Evolutionary conservation across 1,284 basidiomycete genomes (phyloP), one percentile per base, ranked within the genome.

Genomic region (Jaminaea rosea): DNA sequence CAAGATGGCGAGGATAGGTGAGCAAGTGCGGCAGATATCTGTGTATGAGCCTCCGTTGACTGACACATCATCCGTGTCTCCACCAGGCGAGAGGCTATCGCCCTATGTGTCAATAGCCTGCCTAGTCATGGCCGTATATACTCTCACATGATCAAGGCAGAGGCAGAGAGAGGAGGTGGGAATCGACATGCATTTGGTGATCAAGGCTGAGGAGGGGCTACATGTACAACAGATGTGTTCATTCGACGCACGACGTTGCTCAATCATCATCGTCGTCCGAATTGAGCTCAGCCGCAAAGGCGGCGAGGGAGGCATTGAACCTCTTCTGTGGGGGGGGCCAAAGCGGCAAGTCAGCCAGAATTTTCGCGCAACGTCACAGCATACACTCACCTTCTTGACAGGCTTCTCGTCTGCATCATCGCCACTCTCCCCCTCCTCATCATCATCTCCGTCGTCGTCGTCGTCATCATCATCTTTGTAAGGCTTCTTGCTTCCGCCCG

Each of bases 101-200:
- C 71, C 71, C 3, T 73, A 73, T 46, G 69, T 69, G 31, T 69
- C 69, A 17, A 44, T 73, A 32, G 69, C 66, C 4, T 72, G 69
- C 50, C 50, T 73, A 45, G 52, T 70, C 50, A 72, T 73, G 71
- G 71, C 71, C 8, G 47, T 61, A 9, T 71, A 72, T 58, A 50
- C 62, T 24, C 37, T 69, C 26, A n/a, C n/a, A n/a, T n/a, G n/a
- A n/a, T n/a, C n/a, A n/a, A n/a, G n/a, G n/a, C n/a, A n/a, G n/a
- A n/a, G n/a, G n/a, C n/a, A n/a, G n/a, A n/a, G n/a, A n/a, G n/a
- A n/a, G n/a, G n/a, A n/a, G n/a, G n/a, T n/a, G n/a, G n/a, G n/a
- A n/a, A n/a, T n/a, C n/a, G n/a, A n/a, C n/a, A n/a, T n/a, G n/a
- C n/a, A n/a, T n/a, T n/a, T n/a, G n/a, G n/a, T n/a, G n/a, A n/a